These are phyloP conservation scores for Metarhizium brunneum DNA, from an alignment of 2,329 filamentous ascomycete species.

Conservation along the genomic window DNA sequence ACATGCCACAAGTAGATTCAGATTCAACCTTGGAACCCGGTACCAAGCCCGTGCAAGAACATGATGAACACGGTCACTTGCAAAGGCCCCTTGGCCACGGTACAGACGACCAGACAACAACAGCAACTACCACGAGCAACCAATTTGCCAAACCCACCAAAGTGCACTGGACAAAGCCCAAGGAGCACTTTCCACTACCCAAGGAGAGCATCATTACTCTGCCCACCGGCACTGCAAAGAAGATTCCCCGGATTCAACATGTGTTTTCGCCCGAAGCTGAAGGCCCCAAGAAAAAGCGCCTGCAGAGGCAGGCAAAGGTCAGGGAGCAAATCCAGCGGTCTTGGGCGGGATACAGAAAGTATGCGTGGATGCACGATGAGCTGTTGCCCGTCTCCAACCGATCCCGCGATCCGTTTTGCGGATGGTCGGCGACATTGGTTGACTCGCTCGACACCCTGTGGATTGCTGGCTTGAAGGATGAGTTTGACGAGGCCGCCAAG, in stretches of 20 bases:
- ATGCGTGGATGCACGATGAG: conserved; percentile 84
- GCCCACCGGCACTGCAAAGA: conserved; percentile 60
- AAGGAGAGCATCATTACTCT: conserved; percentile 62
- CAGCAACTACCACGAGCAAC: neutral
- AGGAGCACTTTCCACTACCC: conserved; percentile 70
- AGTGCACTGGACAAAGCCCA: conserved; percentile 64
- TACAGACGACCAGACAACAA: conserved; percentile 5
- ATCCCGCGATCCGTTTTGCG: conserved; percentile 75
- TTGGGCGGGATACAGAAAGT: conserved; percentile 72
- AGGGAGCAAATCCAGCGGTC: conserved; percentile 66
- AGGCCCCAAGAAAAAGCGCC: conserved; percentile 49
- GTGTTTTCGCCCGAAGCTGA: conserved; percentile 58
- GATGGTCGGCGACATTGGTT: conserved; percentile 82
- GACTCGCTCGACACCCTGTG: conserved; percentile 76
- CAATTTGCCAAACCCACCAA: conserved; percentile 9
- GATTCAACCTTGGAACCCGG: no score
- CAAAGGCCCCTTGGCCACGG: conserved; percentile 18
- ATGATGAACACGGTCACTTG: neutral
- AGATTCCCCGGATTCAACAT: conserved; percentile 70
- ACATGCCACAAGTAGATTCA: no score
- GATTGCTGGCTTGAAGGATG: conserved; percentile 72
- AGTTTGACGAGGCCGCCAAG: conserved; percentile 70
- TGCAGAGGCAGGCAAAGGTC: conserved; percentile 56
- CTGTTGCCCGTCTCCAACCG: conserved; percentile 61
- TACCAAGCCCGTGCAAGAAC: no score